Evolutionary conservation across 73 alveolate species (phyloP).

Genomic region (Strombidium stylifer): DNA sequence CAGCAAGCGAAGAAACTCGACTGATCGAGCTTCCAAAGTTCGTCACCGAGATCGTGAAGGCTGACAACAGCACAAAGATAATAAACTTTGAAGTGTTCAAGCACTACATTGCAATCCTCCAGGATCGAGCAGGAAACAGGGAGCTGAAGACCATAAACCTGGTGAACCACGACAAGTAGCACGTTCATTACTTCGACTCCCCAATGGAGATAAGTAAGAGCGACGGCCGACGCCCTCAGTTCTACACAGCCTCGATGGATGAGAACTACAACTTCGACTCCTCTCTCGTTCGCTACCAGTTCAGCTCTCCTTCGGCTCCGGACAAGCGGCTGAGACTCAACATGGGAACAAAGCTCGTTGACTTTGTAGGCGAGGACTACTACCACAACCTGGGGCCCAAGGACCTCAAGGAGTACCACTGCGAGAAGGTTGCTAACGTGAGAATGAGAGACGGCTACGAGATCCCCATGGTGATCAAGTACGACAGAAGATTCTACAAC

Average conservation of each 20-base stretch:
- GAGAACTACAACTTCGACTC: constrained; percentile 38
- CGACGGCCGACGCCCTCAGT: constrained; percentile 18
- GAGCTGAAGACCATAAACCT: constrained; percentile 20
- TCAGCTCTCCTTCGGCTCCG: constrained; percentile 44
- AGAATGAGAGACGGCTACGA: constrained; percentile 30
- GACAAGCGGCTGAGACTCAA: constrained; percentile 20
- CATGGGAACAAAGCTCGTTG: constrained; percentile 45
- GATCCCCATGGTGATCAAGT: constrained; percentile 37
- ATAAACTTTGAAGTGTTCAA: constrained; percentile 31
- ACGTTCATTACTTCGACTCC: constrained; percentile 22
- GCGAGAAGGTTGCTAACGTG: constrained; percentile 22
- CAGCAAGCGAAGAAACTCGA: no score
- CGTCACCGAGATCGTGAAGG: background rate
- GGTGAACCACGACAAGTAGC: constrained; percentile 4
- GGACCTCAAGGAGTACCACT: constrained; percentile 15
- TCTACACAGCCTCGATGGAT: constrained; percentile 16
- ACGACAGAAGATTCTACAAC: constrained; percentile 21
- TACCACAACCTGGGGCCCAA: constrained; percentile 5
- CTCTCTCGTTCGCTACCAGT: constrained; percentile 23
- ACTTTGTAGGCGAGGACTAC: constrained; percentile 1
- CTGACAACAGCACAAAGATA: background rate
- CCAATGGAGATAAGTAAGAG: constrained; percentile 1
- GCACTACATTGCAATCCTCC: constrained; percentile 29
- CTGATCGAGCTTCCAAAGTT: background rate
- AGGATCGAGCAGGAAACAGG: constrained; percentile 3